Conservation (phyloP, 768 basidiomycete species). For the Lactarius psammicola region DNA sequence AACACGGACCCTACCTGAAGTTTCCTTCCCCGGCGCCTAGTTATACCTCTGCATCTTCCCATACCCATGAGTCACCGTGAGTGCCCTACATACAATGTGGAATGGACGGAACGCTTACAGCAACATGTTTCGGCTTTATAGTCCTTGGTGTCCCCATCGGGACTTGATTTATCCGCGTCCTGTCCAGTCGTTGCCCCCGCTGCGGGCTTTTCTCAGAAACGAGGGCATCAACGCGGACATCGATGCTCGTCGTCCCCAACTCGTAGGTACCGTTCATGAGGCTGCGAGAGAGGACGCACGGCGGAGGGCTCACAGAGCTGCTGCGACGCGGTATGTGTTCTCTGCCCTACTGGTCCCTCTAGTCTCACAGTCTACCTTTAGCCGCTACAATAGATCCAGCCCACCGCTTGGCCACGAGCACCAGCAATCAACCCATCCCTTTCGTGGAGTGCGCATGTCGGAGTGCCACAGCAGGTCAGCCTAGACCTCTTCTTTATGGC, state of each 20-base stretch:
- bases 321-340: slow-evolving; percentile 21
- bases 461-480: slow-evolving; percentile 14
- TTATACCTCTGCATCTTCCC: slow-evolving; percentile 20
- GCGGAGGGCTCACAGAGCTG: slow-evolving; percentile 20
- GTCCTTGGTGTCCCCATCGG: slow-evolving; percentile 15
- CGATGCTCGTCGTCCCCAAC: slow-evolving; percentile 3
- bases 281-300: slow-evolving; percentile 24
- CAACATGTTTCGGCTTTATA: background rate
- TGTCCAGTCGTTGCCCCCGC: slow-evolving; percentile 25
- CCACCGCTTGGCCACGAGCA: slow-evolving; percentile 2
- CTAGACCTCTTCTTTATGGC: background rate
- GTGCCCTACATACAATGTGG: background rate
- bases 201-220: slow-evolving; percentile 25
- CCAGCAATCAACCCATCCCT: background rate
- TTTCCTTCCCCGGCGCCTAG: slow-evolving; percentile 23
- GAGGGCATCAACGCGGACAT: slow-evolving; percentile 23
- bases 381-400: background rate
- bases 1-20: slow-evolving; percentile 22
- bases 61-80: slow-evolving; percentile 6
- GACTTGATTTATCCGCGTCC: slow-evolving; percentile 16
- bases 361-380: slow-evolving; percentile 2
- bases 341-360: background rate
- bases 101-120: background rate
- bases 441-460: slow-evolving; percentile 1
- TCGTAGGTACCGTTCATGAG: slow-evolving; percentile 13